Evolutionary conservation across 495 filamentous ascomycete species (phyloP), one percentile per base, ranked within the genome.

Genomic region (Xylaria grammica): DNA sequence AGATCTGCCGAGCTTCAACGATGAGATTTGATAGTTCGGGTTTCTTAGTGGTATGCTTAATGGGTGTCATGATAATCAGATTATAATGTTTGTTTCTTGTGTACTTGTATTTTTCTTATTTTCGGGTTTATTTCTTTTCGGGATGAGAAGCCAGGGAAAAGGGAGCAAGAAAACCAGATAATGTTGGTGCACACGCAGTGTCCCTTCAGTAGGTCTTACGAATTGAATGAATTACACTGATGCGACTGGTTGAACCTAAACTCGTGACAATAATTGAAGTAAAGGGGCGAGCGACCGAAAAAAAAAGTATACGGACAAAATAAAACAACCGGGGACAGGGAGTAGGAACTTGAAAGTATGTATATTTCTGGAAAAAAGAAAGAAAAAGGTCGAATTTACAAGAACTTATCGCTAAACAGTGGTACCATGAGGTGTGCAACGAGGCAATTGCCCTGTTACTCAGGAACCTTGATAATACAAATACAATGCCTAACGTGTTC

Each of bases 201-300:
- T 42, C 7, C 13, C 40, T 42, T 10, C 34, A 49, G 20, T 30
- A 51, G 27, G 7, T 17, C 20, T 30, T 19, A 30, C 22, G 48
- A 51, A 30, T 51, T 51, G 48, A 51, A 51, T 24, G 48, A 51
- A 26, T 15, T 51, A 51, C 3, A 26, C 20, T 17, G 24, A 51
- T 3, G 4, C 48, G 9, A 42, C 13, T 17, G 40, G 8, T 42
- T 17, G 34, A 36, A 36, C 34, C 5, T 5, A 36, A 36, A 5
- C 5, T 36, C 34, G 34, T 36, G 34, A 36, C 34, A 11, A 36
- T 36, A 11, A 6, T 36, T 5, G 5, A 36, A 36, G 34, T 6
- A 36, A 6, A 36, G 11, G 34, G 34, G 6, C 5, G 11, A 36
- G 34, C 34, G 34, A 36, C 6, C 5, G 34, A 36, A 36, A 5